A percentile compares a stretch with the other conserved stretches of the same genome.
phyloP scores from a whole-genome alignment of 1,284 basidiomycete genomes.

The Malassezia psittaci region DNA sequence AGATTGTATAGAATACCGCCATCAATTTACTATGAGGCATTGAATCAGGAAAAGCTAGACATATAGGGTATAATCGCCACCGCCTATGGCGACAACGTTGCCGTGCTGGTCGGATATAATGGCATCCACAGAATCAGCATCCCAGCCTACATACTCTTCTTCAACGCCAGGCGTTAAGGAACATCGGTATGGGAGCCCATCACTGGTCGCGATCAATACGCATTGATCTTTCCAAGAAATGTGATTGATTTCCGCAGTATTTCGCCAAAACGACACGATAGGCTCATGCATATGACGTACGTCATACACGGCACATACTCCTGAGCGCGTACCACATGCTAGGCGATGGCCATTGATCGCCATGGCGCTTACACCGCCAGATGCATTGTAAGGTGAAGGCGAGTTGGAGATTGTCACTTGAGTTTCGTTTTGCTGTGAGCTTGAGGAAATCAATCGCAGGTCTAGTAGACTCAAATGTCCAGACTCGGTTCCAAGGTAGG shows the following conservation, averaged over 20 bases:
- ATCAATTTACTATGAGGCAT: neutral
- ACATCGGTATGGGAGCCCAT: constrained; percentile 28
- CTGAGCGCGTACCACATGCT: neutral
- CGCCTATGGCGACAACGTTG: constrained; percentile 2
- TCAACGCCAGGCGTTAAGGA: constrained; percentile 7
- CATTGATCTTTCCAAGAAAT: neutral
- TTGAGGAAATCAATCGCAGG: neutral
- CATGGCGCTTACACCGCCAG: constrained; percentile 7
- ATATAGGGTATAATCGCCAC: constrained; percentile 1
- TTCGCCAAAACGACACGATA: constrained; percentile 3
- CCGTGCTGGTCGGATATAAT: constrained; percentile 1
- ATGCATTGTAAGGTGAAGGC: neutral
- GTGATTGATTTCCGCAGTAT: constrained; percentile 2
- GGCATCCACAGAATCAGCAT: constrained; percentile 21
- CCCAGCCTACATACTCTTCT: constrained; percentile 32
- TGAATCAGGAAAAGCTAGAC: neutral
- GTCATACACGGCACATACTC: constrained; percentile 9
- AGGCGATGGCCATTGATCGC: constrained; percentile 15
- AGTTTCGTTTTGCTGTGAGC: neutral
- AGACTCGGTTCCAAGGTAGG: constrained; percentile 33
- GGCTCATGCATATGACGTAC: neutral
- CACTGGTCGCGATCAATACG: constrained; percentile 25
- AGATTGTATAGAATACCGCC: too few relatives aligned
- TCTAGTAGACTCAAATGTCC: constrained; percentile 53
- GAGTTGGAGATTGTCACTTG: neutral